Evolutionary conservation across 495 filamentous ascomycete genomes (phyloP), one percentile per base, ranked within the genome.

Genomic region (Xanthoparmelia taractica): DNA sequence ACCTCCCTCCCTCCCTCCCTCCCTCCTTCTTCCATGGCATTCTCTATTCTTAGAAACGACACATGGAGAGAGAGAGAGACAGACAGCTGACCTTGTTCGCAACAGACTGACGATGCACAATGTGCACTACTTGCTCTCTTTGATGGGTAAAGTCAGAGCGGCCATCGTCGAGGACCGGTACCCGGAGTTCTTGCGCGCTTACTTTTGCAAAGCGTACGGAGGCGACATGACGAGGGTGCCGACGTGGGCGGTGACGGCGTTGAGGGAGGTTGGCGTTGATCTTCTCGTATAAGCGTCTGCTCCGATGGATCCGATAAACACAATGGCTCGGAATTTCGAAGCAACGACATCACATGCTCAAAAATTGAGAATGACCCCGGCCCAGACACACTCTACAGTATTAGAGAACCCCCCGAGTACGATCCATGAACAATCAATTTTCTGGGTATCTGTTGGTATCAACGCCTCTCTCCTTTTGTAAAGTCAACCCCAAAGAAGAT

Each of bases 51-150:
- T 45, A 18, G 23, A 27, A 25, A 48, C 12, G 1, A 7, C 10
- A 15, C 43, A 11, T 12, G n/a, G n/a, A n/a, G n/a, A n/a, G n/a
- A n/a, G n/a, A n/a, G n/a, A n/a, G n/a, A 23, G 2, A 31, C 8
- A 6, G 25, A 20, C 12, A 10, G 33, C 41, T 65, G 29, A 58
- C 33, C 27, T 23, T 47, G 0, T 59, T 37, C 63, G 5, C 47
- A 31, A n/a, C 58, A 83, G 80, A n/a, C 76, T 98, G 40, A 95
- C 91, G 0, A 87, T 96, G 66, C 94, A 99, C 74, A 97, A 99
- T 72, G 90, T 97, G 31, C 89, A 90, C 71, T 95, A 93, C 69
- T 82, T 96, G 66, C 79, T 99, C 34, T 79, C 82, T 55, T 73
- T 99, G 66, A 96, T 97, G 92, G 76, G 78, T 17, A 75, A 78